Evolutionary conservation across 768 basidiomycete species (phyloP), one percentile per base, ranked within the genome.

Genomic region (Suillus spraguei): DNA sequence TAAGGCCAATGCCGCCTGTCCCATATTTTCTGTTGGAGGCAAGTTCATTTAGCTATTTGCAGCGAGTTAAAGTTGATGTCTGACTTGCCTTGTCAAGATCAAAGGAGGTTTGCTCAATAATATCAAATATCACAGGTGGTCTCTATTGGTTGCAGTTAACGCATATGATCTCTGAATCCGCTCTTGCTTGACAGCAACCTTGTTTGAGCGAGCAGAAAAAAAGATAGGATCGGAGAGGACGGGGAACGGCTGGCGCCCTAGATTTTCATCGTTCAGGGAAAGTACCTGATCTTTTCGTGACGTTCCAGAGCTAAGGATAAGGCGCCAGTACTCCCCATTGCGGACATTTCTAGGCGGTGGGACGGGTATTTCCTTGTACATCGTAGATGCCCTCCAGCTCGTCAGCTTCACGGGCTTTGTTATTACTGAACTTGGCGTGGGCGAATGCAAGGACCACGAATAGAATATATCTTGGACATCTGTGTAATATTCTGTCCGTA

Each of bases 1-100:
- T 88, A 22, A 95, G 77, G 7, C 92, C 94, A 54, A 97, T 82
- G 2, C 95, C 95, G 49, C 94, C n/a, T 95, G 72, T 97, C 95
- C 95, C 95, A 97, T 60, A 97, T 84, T 94, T 97, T 97, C 95
- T 97, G 78, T 60, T 73, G 71, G 61, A 55, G 49, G 28, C 4
- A 28, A 28, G 28, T 60, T 67, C 28, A 17, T 13, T 41, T 5
- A 58, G 17, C 39, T 11, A 11, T 20, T 28, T 28, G 16, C 36
- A 56, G 36, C 14, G 9, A 14, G 17, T 10, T 28, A 41, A n/a
- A 41, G 17, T 11, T 32, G 33, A 24, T 35, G 22, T 36, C 9
- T 22, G 53, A 64, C 81, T 71, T 66, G 93, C 95, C 86, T 97
- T 97, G 80, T 97, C 95, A 5, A 97, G 80, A 71, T 96, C 95